These are phyloP conservation scores for Xylariaceae sp. DNA, from an alignment of 2,329 filamentous ascomycete genomes.

Conservation along the genomic window DNA sequence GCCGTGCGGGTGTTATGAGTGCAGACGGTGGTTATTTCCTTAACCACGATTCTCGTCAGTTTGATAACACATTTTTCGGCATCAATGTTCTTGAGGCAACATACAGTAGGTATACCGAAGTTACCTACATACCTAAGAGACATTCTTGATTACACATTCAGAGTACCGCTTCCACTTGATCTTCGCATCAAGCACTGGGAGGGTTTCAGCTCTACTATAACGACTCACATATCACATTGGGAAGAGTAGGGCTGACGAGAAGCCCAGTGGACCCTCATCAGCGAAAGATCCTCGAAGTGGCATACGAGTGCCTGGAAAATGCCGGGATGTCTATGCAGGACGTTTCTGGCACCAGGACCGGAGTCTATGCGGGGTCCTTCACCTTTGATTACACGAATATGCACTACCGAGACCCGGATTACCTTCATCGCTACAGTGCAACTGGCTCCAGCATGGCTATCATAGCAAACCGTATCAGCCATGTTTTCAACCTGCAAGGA, in stretches of 20 bases:
- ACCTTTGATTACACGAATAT: constrained; percentile 13
- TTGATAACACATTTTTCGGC: constrained; percentile 7
- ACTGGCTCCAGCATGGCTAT: constrained; percentile 20
- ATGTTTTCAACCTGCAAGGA: constrained; percentile 23
- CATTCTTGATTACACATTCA: too few species aligned
- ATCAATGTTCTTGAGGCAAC: constrained; percentile 8
- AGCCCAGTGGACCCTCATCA: constrained; percentile 25
- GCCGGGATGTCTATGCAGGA: constrained; percentile 9
- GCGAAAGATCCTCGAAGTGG: constrained; percentile 26
- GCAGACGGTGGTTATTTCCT: constrained; percentile 22
- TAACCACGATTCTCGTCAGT: constrained; percentile 7
- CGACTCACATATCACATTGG: too few species aligned
- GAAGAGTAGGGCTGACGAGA: too few species aligned
- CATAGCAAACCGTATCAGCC: constrained; percentile 23
- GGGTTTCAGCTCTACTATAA: too few species aligned
- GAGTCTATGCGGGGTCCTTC: constrained; percentile 22
- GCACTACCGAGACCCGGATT: constrained; percentile 16
- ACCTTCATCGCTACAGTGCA: constrained; percentile 13
- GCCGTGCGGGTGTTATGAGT: constrained; percentile 4
- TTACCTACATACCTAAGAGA: too few species aligned
- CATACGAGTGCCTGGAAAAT: constrained; percentile 24
- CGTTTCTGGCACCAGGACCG: constrained; percentile 7
- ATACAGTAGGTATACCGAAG: constrained; percentile 10
- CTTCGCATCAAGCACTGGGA: too few species aligned
- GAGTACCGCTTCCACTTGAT: too few species aligned